Evolutionary conservation across 1,284 basidiomycete species (phyloP).

Genomic region (Heterobasidion parviporum): DNA sequence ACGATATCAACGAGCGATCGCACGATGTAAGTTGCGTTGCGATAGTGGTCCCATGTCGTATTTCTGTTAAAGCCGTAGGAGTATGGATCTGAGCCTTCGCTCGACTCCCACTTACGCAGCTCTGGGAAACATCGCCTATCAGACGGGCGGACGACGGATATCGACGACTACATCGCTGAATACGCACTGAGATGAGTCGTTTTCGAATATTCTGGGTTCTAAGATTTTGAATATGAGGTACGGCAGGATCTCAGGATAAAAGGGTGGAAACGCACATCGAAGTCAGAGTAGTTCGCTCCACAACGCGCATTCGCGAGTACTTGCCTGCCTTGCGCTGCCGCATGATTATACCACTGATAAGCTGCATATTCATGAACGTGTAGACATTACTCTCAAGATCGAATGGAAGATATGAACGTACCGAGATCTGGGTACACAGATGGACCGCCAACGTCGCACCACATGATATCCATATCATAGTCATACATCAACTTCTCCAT

Average conservation of each 20-base stretch:
- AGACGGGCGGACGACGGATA: too few species aligned
- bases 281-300: not conserved
- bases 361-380: not conserved
- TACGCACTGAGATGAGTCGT: not conserved
- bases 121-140: not conserved
- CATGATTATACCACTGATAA: not conserved
- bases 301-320: not conserved
- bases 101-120: not conserved
- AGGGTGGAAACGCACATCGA: not conserved
- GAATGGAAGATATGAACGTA: not conserved
- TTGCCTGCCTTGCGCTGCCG: not conserved
- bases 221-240: not conserved
- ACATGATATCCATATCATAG: not conserved
- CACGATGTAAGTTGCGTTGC: not conserved
- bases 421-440: not conserved
- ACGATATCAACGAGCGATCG: not conserved
- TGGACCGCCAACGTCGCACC: not conserved
- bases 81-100: not conserved
- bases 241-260: not conserved
- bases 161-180: too few species aligned
- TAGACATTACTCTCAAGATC: not conserved
- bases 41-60: not conserved
- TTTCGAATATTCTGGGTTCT: not conserved
- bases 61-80: not conserved
- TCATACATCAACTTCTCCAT: not conserved